Base-by-base conservation (phyloP, 345 rosid genomes). In the Microthlaspi erraticum region DNA sequence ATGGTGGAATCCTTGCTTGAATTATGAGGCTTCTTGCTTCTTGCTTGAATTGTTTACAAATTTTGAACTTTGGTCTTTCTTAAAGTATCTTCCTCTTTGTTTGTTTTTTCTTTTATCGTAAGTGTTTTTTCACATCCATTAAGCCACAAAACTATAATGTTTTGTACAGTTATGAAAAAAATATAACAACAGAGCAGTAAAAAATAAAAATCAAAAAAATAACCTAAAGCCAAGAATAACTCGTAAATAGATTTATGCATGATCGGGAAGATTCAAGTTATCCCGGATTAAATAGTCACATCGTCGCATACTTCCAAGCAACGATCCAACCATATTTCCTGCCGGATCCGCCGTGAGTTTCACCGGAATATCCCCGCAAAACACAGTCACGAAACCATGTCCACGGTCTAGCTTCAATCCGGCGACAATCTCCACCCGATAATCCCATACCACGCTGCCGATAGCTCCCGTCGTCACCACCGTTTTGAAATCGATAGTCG, bases 231-330 rank as follows among this genome's bases (percentile, higher is more conserved):
- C 56, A 48, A 18, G 18, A 53, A 52, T 10, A 10, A 5, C 26
- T 34, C 60, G n/a, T 54, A 16, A 34, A 55, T 31, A 53, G 11
- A 53, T 4, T 16, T 12, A 44, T 36, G 13, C n/a, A 23, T 23
- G 26, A 43, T 43, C 52, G 43, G 45, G 8, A n/a, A 1, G 10
- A 41, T 13, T 26, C 44, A 13, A 20, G 0, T 3, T n/a, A 5
- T 50, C 1, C 14, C 16, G 36, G 34, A 13, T 37, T 20, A 9
- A 5, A 50, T 29, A 60, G 8, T 39, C 66, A 60, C 74, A 70
- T 14, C 60, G 51, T 60, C 67, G 42, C 42, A 37, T 70, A 59
- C 4, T 32, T 38, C 74, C 67, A 6, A 60, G 60, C 52, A 60
- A 50, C 38, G 74, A 23, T 8, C 74, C 67, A 10, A 39, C 0